phyloP scores from a whole-genome alignment of 164 flowering plant species.

The Santalum album region DNA sequence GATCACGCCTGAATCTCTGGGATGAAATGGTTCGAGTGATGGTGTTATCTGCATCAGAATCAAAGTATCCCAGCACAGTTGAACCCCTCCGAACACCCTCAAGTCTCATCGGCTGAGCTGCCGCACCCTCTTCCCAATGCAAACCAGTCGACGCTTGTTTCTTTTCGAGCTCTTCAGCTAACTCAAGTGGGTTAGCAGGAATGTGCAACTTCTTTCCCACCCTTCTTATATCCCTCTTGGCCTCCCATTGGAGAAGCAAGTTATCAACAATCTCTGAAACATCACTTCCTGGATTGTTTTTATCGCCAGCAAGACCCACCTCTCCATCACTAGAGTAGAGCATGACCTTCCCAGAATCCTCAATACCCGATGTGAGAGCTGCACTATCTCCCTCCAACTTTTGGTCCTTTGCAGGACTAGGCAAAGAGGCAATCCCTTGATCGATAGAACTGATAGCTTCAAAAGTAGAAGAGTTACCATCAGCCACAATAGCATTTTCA shows the following conservation, averaged over 20 bases:
- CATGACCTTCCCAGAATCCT: conserved; percentile 10
- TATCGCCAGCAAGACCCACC: conserved; percentile 18
- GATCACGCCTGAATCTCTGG: conserved; percentile 59
- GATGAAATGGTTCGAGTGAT: conserved; percentile 60
- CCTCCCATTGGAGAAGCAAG: conserved; percentile 36
- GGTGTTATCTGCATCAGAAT: conserved; percentile 48
- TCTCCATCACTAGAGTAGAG: conserved; percentile 15
- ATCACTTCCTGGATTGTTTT: conserved; percentile 29
- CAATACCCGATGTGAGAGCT: background rate
- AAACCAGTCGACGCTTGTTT: conserved; percentile 78
- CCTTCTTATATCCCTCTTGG: conserved; percentile 29
- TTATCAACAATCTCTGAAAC: conserved; percentile 46
- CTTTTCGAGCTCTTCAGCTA: conserved; percentile 88
- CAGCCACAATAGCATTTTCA: background rate
- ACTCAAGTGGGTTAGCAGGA: conserved; percentile 56
- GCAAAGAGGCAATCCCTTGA: background rate
- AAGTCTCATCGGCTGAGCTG: conserved; percentile 98
- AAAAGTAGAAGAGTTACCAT: conserved; percentile 4
- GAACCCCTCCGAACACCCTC: conserved; percentile 84
- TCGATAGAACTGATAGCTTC: background rate
- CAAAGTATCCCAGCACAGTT: conserved; percentile 82
- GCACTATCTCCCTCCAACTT: conserved; percentile 8
- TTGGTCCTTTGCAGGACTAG: background rate
- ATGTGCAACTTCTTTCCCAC: conserved; percentile 30
- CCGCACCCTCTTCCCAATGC: conserved; percentile 91